Evolutionary conservation across 495 filamentous ascomycete genomes (phyloP).

Genomic region (Durotheca rogersii): DNA sequence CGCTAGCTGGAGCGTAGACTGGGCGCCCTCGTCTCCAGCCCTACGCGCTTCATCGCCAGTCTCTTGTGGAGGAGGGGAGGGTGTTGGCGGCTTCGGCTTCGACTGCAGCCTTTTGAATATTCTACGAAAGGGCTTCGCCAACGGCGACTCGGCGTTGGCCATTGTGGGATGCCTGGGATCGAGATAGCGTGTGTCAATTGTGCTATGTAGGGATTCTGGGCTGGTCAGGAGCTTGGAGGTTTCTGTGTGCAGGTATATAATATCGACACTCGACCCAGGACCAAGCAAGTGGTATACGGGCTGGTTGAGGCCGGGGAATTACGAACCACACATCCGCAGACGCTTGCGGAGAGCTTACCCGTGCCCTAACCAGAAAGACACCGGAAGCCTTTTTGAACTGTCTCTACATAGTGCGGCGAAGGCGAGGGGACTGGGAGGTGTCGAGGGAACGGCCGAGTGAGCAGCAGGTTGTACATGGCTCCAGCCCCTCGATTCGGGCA

Average conservation of each 20-base stretch:
- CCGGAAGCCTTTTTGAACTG: not conserved
- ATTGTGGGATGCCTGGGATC: not conserved
- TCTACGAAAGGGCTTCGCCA: not conserved
- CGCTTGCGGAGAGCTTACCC: not conserved
- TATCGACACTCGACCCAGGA: not conserved
- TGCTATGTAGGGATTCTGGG: not conserved
- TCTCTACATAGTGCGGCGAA: not conserved
- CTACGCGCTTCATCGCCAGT: not conserved
- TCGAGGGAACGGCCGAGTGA: not conserved
- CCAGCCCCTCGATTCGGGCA: not conserved
- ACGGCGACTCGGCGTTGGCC: not conserved
- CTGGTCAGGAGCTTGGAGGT: not conserved
- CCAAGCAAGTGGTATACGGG: not conserved
- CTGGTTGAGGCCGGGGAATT: not conserved
- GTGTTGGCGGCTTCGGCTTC: not conserved
- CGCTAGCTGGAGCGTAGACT: not conserved
- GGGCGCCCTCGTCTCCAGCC: not conserved
- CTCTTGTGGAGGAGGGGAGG: not conserved
- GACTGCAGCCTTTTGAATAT: not conserved
- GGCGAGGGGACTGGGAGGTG: not conserved
- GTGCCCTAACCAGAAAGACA: not conserved
- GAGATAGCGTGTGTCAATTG: not conserved
- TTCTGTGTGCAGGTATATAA: not conserved
- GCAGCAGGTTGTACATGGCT: not conserved
- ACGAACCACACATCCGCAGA: not conserved